phyloP scores from a whole-genome alignment of 2,329 filamentous ascomycete species.

The Aspergillus niger region DNA sequence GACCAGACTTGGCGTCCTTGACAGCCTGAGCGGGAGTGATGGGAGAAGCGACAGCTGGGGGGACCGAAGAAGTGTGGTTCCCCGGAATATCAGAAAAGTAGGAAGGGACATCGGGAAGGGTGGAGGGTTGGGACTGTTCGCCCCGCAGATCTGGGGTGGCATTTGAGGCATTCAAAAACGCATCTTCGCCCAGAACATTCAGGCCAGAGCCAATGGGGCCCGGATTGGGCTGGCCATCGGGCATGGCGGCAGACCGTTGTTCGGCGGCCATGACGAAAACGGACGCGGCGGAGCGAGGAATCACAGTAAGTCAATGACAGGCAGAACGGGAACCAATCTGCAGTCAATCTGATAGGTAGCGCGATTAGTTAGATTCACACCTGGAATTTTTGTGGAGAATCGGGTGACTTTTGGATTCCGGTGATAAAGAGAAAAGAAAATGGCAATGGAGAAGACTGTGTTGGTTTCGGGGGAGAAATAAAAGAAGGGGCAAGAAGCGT shows the following conservation, averaged over 20 bases:
- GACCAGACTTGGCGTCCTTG: slow-evolving; percentile 49
- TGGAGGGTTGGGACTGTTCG: slow-evolving; percentile 23
- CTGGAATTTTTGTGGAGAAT: background rate
- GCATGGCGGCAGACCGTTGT: slow-evolving; percentile 27
- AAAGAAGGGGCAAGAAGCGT: background rate
- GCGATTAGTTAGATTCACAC: slow-evolving; percentile 12
- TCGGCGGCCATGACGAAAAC: slow-evolving; percentile 28
- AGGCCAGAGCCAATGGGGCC: slow-evolving; percentile 33
- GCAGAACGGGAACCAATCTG: background rate
- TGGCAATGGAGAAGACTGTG: background rate
- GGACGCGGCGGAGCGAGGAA: slow-evolving; percentile 6
- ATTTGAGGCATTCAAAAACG: slow-evolving; percentile 32
- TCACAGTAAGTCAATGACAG: slow-evolving; percentile 1
- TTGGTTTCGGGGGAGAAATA: background rate
- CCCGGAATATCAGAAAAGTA: slow-evolving; percentile 34
- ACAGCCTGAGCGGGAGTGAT: slow-evolving; percentile 45
- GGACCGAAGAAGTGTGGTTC: slow-evolving; percentile 20
- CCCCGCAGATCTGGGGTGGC: slow-evolving; percentile 30
- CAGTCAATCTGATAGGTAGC: slow-evolving; percentile 9
- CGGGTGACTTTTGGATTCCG: no score
- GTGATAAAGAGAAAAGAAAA: background rate
- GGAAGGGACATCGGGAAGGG: slow-evolving; percentile 27
- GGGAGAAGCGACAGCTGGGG: slow-evolving; percentile 22
- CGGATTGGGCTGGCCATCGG: slow-evolving; percentile 34
- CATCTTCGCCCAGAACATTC: slow-evolving; percentile 28